Evolutionary conservation across 2,329 filamentous ascomycete genomes (phyloP), one percentile per base, ranked within the genome.

Genomic region (Alternaria gaisen): DNA sequence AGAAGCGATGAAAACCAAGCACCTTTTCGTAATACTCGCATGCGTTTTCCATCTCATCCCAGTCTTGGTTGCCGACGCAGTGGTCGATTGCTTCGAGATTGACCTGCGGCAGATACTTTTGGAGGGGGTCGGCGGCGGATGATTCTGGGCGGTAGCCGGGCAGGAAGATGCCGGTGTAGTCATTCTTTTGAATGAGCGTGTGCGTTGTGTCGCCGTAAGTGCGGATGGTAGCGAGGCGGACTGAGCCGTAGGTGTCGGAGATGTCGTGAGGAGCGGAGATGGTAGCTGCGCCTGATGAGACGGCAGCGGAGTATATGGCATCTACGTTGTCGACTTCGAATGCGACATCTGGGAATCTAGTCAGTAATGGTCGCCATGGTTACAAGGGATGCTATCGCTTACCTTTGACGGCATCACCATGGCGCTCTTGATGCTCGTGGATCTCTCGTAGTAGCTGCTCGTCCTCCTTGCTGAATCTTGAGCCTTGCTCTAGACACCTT

Each of bases 201-300:
- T 98, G 94, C 1, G 93, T 97, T 12, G 94, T 97, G 81, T 98
- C 92, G 68, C 94, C 94, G 76, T 97, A 98, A 5, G 94, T 97
- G 80, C 88, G 87, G 76, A 98, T 94, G 10, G 91, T 90, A 38
- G 93, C 94, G 22, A 89, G 87, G 58, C 86, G 86, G 53, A 97
- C 87, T 55, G 85, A 83, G 32, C 92, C 92, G 69, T 88, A 79
- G 61, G 89, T 83, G 74, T 91, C 88, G 34, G 67, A 55, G 32
- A 74, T 42, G 6, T 79, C 81, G 28, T 77, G 80, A 0, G 93
- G 92, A 22, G 84, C 79, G 66, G 87, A 83, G 18, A 96, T 85
- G 28, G 89, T 83, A 63, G 83, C 75, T 75, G 88, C 86, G 69
- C 89, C 88, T 65, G 86, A 82, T 64, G 85, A 81, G 14, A 97